Evolutionary conservation across 73 alveolate species (phyloP), one percentile per base, ranked within the genome.

Genomic region (Paramecium biaurelia): DNA sequence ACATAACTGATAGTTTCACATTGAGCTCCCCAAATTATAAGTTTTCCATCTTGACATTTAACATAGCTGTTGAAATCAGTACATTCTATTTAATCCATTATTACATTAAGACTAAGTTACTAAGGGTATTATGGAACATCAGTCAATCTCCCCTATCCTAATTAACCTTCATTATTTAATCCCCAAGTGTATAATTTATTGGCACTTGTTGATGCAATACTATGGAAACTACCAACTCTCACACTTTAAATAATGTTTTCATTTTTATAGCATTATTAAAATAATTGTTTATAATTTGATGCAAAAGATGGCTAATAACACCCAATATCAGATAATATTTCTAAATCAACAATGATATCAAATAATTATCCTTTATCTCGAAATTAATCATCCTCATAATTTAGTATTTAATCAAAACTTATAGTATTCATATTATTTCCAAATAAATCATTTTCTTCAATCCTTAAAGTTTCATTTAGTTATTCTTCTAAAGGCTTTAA

Each of bases 181-280:
- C 99, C 99, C 98, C 97, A 96, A 24, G 96, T 85, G 85, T 93
- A 97, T 34, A 96, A 45, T 76, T 93, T 95, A 32, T 96, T 95
- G 82, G 90, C 86, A 56, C 74, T 57, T 67, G 93, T 97, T 18
- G 95, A 95, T 59, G 96, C 95, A 28, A 97, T 28, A 57, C 97
- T 92, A 63, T 97, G 99, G 11, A 97, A 56, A 47, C 95, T 82
- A 42, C 99, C 98, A 8, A 95, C 85, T 34, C 67, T 41, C 5
- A 74, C 59, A 74, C 59, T 37, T 12, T 74, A 74, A 0, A 74
- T 74, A 8, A 74, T 74, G 35, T 74, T 74, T 37, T 21, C 58
- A 74, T 74, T 74, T 41, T 37, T 24, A 41, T 74, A 74, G n/a
- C 87, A 35, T 34, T 74, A 21, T 74, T 74, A 41, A 74, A 74